Base-by-base conservation (phyloP, 331 rosid species). In the Dryas integrifolia region DNA sequence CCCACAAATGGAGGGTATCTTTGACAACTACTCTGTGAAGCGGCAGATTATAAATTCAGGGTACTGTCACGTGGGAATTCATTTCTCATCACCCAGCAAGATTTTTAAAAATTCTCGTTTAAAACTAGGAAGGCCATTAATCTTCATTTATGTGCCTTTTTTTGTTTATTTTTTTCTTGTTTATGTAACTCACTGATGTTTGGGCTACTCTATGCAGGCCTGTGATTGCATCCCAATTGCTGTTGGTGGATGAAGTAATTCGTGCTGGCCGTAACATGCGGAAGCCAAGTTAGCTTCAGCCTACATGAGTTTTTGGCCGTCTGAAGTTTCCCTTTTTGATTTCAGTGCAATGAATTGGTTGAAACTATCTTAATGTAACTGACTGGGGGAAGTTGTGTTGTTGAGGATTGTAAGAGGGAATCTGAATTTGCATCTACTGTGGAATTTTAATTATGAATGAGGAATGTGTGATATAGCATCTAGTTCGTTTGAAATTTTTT, bases 241-340 rank as follows among this genome's bases (percentile, higher is more conserved):
- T 94, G 55, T 77, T 94, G 89, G 98, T 94, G 51, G 98, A 94
- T 65, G 98, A 94, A 88, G 96, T 94, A 13, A 91, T 94, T 65
- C 97, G 98, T 35, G 98, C 97, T 16, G 98, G 98, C 53, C 92
- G 93, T 5, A 94, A 94, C 61, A 94, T 94, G 97, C 74, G 97
- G 73, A 94, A 91, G 80, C 98, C 98, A 52, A 86, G 40, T 10
- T 94, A 89, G 76, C 35, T 57, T 61, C 52, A 48, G n/a, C 14
- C 0, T n/a, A 44, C 30, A 30, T 30, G 35, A 30, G 1, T 61
- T 24, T 72, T 45, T 59, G 67, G 35, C 67, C 18, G 8, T 13
- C 46, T 66, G 77, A 76, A 16, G 43, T 49, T 67, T 69, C 47
- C 13, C 18, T 7, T 41, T 58, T 56, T 58, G 68, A 46, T 67